Percentiles rank a stretch among this genome's conserved stretches.
phyloP scores from a whole-genome alignment of 2,329 filamentous ascomycete genomes.

The Chrysosphaeria jannelii region DNA sequence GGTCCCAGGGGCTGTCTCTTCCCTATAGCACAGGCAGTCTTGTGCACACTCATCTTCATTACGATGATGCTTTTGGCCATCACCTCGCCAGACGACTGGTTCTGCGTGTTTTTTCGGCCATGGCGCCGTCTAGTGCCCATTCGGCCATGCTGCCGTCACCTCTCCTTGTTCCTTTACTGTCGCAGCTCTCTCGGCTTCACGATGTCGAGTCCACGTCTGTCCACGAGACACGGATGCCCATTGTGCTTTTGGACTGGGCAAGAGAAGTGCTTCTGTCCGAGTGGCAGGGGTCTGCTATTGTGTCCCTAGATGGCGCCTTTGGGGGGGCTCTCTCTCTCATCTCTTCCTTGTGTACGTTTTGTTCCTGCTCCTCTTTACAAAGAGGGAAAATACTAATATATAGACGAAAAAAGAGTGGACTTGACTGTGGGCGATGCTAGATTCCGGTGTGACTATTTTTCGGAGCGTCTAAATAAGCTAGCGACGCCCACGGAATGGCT shows the following conservation, averaged over 20 bases:
- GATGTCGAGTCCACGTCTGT: constrained; percentile 9
- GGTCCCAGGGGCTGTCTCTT: constrained; percentile 21
- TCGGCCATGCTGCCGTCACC: constrained; percentile 8
- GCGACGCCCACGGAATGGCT: constrained; percentile 47
- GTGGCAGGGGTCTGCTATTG: constrained; percentile 48
- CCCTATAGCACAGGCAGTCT: too few species aligned
- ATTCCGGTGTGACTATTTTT: constrained; percentile 47
- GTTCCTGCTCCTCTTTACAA: not conserved
- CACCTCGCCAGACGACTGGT: constrained; percentile 28
- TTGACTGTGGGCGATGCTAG: constrained; percentile 35
- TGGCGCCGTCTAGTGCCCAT: too few species aligned
- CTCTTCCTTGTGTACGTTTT: constrained; percentile 33
- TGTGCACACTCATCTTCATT: too few species aligned
- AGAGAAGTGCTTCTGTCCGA: constrained; percentile 44
- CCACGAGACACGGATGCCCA: constrained; percentile 25
- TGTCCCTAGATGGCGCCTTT: constrained; percentile 38
- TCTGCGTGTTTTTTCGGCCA: constrained; percentile 24
- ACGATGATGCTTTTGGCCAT: constrained; percentile 31
- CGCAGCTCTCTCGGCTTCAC: constrained; percentile 19
- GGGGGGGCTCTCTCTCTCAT: constrained; percentile 53
- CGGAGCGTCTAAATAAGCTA: constrained; percentile 44
- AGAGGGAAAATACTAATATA: constrained; percentile 1
- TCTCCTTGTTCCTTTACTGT: constrained; percentile 17
- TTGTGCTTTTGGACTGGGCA: constrained; percentile 37
- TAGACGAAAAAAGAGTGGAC: constrained; percentile 29